Conservation (phyloP, 306 rosid species). For the Acacia acuminata region DNA sequence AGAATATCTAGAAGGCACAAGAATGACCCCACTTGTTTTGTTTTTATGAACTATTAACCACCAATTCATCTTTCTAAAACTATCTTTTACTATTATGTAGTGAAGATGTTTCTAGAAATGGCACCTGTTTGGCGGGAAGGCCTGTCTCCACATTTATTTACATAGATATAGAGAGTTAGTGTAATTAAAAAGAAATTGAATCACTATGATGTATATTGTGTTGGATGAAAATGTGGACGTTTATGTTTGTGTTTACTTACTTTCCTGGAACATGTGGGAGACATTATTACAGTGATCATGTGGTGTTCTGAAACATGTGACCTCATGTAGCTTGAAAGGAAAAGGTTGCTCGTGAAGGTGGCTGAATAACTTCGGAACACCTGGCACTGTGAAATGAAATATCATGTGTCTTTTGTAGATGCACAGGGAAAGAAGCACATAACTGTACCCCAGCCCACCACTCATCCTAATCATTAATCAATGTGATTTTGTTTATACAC, state of each 20-base stretch:
- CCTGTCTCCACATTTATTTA: not conserved
- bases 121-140: not conserved
- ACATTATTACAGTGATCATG: not conserved
- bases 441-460: not conserved
- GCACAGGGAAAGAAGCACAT: not conserved
- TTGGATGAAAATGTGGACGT: not conserved
- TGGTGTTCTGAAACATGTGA: not conserved
- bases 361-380: not conserved
- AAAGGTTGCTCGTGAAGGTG: not conserved
- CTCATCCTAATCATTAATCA: too few relatives aligned
- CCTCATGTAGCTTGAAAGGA: not conserved
- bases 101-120: not conserved
- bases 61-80: not conserved
- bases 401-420: not conserved
- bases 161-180: too few relatives aligned
- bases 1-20: not conserved
- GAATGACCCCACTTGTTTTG: not conserved
- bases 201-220: not conserved
- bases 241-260: not conserved
- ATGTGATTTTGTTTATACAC: too few relatives aligned
- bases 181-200: too few relatives aligned
- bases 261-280: not conserved
- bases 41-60: not conserved
- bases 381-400: not conserved
- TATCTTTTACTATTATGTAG: not conserved